phyloP scores from a whole-genome alignment of 768 basidiomycete genomes.

The Inosperma sp. region DNA sequence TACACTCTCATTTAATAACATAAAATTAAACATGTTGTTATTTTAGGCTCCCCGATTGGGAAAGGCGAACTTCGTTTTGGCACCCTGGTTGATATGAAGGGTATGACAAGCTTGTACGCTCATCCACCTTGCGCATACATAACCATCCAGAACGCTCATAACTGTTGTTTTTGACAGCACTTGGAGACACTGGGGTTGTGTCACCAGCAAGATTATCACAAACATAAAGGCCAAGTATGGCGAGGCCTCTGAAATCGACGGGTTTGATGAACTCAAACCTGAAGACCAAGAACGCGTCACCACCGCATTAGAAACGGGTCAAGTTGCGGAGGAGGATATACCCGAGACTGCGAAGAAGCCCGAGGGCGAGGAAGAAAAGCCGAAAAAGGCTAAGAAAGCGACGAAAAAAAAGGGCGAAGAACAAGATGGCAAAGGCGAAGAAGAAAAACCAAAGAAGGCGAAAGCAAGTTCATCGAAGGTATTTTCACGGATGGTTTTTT shows the following conservation, averaged over 20 bases:
- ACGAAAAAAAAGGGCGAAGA: conserved; percentile 28
- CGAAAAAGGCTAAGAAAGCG: conserved; percentile 33
- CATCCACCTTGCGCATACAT: conserved; percentile 13
- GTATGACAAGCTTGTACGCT: conserved; percentile 61
- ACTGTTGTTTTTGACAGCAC: conserved; percentile 38
- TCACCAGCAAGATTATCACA: conserved; percentile 58
- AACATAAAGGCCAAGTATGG: conserved; percentile 66
- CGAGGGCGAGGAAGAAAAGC: conserved; percentile 40
- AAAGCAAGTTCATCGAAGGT: conserved; percentile 7
- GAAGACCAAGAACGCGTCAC: conserved; percentile 69
- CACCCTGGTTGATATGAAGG: conserved; percentile 67
- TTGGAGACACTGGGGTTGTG: conserved; percentile 93
- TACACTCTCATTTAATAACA: neutral
- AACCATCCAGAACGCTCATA: conserved; percentile 1
- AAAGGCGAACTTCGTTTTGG: conserved; percentile 77
- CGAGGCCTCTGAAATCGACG: conserved; percentile 70
- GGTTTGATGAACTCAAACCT: conserved; percentile 66
- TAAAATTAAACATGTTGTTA: conserved; percentile 14
- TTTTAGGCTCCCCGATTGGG: conserved; percentile 58
- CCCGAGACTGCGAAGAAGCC: conserved; percentile 67
- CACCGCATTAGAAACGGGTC: conserved; percentile 71
- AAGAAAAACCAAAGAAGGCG: conserved; percentile 48
- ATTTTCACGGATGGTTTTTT: neutral
- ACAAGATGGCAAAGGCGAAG: conserved; percentile 39
- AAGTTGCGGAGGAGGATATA: conserved; percentile 81